Percentiles rank a stretch among this genome's conserved stretches.
Conservation (phyloP, 2,329 filamentous ascomycete species). For the Neoscytalidium dimidiatum region DNA sequence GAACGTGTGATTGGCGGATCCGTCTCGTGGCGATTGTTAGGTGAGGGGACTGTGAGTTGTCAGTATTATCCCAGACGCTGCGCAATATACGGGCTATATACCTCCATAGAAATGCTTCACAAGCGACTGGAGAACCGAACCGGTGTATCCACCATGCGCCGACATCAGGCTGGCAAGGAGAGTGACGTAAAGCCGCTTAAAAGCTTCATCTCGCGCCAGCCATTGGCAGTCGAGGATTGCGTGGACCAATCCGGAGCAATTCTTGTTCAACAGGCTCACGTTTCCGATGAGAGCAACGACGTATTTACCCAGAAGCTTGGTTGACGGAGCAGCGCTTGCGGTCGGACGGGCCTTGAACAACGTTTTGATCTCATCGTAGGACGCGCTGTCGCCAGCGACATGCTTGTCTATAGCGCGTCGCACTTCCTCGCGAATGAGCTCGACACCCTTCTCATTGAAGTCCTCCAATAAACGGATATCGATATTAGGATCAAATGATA, state of each 20-base stretch:
- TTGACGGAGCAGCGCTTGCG: conserved; percentile 53
- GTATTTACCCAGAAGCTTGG: conserved; percentile 58
- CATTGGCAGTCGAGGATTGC: conserved; percentile 61
- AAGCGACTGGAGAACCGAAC: conserved; percentile 74
- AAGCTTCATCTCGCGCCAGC: conserved; percentile 62
- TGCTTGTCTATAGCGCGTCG: conserved; percentile 58
- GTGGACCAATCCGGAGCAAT: conserved; percentile 60
- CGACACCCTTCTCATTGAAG: conserved; percentile 54
- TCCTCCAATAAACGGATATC: conserved; percentile 49
- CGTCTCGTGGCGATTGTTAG: conserved; percentile 54
- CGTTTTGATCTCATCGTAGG: conserved; percentile 58
- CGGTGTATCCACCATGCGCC: conserved; percentile 77
- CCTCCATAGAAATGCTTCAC: conserved; percentile 71
- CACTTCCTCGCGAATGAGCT: conserved; percentile 63
- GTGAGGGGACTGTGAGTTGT: conserved; percentile 52
- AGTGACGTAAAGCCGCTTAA: conserved; percentile 57
- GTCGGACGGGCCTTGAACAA: conserved; percentile 53
- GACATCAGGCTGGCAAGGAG: conserved; percentile 70
- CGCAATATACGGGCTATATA: conserved; percentile 32
- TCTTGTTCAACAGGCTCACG: conserved; percentile 56
- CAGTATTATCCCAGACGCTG: conserved; percentile 29
- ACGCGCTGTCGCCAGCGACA: conserved; percentile 54
- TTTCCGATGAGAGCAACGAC: conserved; percentile 60
- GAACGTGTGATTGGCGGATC: conserved; percentile 61
- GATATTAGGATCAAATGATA: conserved; percentile 52